Conservation (phyloP, 495 filamentous ascomycete genomes). For the Elaphomyces granulatus region DNA sequence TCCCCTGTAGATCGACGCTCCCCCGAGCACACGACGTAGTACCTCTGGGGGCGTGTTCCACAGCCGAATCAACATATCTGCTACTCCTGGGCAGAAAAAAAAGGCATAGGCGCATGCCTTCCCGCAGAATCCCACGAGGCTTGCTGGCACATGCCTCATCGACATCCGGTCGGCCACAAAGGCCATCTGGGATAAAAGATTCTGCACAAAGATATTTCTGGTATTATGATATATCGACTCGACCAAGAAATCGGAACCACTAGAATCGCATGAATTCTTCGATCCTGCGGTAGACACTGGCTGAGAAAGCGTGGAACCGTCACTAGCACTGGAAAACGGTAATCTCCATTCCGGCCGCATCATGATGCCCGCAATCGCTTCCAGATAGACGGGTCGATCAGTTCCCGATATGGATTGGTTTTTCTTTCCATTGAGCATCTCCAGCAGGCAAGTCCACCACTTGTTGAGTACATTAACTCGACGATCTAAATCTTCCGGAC, state of each 20-base stretch:
- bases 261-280: slow-evolving; percentile 41
- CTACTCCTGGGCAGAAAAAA: slow-evolving; percentile 83
- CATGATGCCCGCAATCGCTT: slow-evolving; percentile 76
- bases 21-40: slow-evolving; percentile 55
- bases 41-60: slow-evolving; percentile 56
- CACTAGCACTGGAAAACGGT: slow-evolving; percentile 35
- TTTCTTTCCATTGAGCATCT: slow-evolving; percentile 65
- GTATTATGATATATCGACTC: slow-evolving; percentile 92
- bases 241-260: slow-evolving; percentile 61
- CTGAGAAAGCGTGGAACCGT: slow-evolving; percentile 31
- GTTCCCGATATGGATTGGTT: slow-evolving; percentile 59
- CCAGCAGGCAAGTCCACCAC: slow-evolving; percentile 89
- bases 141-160: slow-evolving; percentile 74
- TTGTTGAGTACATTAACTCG: slow-evolving; percentile 73
- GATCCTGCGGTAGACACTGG: slow-evolving; percentile 26
- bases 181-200: slow-evolving; percentile 72
- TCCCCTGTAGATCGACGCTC: slow-evolving; percentile 39
- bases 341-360: slow-evolving; percentile 82
- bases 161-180: slow-evolving; percentile 90
- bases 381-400: slow-evolving; percentile 69
- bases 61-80: slow-evolving; percentile 70
- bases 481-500: slow-evolving; percentile 76
- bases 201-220: slow-evolving; percentile 77
- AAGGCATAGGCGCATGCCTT: slow-evolving; percentile 93
- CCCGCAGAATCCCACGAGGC: slow-evolving; percentile 83